Base-by-base conservation (phyloP, 2,329 filamentous ascomycete genomes). In the Drechslera avenae region DNA sequence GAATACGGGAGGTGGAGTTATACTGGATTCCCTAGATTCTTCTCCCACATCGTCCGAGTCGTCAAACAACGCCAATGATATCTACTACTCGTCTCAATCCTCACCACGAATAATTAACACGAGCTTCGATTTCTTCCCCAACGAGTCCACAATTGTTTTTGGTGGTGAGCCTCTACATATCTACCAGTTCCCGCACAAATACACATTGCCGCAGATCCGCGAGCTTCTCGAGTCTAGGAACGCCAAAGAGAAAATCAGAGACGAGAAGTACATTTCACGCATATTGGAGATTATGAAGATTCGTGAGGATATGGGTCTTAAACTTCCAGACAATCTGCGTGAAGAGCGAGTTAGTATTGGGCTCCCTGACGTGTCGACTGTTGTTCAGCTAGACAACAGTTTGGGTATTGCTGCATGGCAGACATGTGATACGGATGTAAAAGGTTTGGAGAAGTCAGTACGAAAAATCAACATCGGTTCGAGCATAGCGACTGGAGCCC, bases 211-310 rank as follows among this genome's bases (percentile, higher is more conserved):
- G 0, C 45, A 60, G 13, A 56, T 63, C 12, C 36, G 32, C 2
- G 17, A 53, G 4, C 50, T 56, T 10, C 46, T 66, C 0, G 17
- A 54, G 16, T 18, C 7, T 17, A 9, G 39, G 16, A 35, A 44
- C 6, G 14, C 35, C 21, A 18, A 16, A 3, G 12, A 42, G 8
- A 39, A 39, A 5, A 39, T 37, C 3, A 43, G 46, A 23, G 10
- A 39, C 1, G 50, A 59, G 17, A 19, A 35, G 3, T 33, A 36
- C 13, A 13, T 44, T 6, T 14, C 12, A 0, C 50, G 47, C n/a
- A 35, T 63, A 23, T 28, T 54, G 14, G 39, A 58, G 12, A 62
- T 62, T 10, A 37, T 65, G 16, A 41, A 56, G 9, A 41, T 46
- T 6, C 50, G 57, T 19, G 50, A 54, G 8, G 34, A 46, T 6